Percentiles rank a stretch among this genome's conserved stretches.
Conservation (phyloP, 2,329 filamentous ascomycete species). For the Fusarium poae region DNA sequence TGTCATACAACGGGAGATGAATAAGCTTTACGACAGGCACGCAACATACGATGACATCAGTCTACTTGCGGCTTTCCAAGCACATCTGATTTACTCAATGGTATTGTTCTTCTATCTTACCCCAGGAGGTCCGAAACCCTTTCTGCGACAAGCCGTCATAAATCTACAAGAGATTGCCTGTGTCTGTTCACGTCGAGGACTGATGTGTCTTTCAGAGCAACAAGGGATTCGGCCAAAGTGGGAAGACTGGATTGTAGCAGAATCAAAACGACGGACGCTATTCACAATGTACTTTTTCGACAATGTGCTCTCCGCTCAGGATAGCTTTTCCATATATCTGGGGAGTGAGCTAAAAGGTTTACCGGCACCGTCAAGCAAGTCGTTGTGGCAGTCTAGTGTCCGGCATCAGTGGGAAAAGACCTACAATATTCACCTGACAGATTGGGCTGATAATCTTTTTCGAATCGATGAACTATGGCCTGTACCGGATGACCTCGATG, state of each 20-base stretch:
- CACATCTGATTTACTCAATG: background rate
- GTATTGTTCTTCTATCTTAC: background rate
- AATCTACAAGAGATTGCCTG: background rate
- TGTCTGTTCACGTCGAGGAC: background rate
- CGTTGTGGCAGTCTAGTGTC: background rate
- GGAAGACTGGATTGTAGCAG: background rate
- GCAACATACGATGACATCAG: background rate
- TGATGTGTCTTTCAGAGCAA: background rate
- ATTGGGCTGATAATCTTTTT: background rate
- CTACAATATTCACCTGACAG: background rate
- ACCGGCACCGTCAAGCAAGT: background rate
- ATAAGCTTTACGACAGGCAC: rapidly evolving
- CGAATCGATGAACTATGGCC: background rate
- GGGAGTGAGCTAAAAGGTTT: background rate
- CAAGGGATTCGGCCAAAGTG: background rate
- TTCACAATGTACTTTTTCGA: background rate
- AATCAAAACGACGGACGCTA: background rate
- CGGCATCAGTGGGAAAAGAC: background rate
- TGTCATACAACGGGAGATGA: background rate
- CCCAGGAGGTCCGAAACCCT: rapidly evolving
- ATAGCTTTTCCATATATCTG: background rate
- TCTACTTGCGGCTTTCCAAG: rapidly evolving
- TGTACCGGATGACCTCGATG: rapidly evolving
- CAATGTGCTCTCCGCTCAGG: rapidly evolving
- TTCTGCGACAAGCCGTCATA: background rate